Percentiles rank a stretch among this genome's conserved stretches.
These are phyloP conservation scores for Eucalyptus fibrosa DNA, from an alignment of 345 rosid species.

Conservation along the genomic window DNA sequence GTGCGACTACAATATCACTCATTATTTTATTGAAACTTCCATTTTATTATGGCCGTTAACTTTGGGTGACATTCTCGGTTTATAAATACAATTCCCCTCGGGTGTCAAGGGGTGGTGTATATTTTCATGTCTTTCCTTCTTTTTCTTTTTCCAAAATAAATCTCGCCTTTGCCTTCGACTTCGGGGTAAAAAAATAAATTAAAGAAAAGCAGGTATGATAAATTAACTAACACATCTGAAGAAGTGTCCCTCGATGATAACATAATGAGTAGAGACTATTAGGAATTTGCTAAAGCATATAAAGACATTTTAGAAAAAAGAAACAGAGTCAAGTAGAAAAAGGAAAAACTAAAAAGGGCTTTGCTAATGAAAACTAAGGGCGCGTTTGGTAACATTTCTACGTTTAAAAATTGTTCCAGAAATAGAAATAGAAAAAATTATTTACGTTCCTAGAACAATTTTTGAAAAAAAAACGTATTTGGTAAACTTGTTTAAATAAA, in stretches of 20 bases:
- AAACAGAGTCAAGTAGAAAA: neutral
- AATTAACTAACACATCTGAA: conserved; percentile 34
- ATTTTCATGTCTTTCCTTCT: neutral
- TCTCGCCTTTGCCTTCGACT: neutral
- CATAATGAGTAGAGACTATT: neutral
- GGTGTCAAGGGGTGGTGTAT: too few species aligned
- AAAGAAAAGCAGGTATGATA: neutral
- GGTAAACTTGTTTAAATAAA: too few species aligned
- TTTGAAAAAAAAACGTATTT: too few species aligned
- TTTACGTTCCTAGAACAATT: too few species aligned
- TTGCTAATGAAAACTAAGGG: neutral
- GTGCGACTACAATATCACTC: neutral
- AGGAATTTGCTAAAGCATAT: neutral
- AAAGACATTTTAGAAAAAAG: neutral
- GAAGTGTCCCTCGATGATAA: neutral
- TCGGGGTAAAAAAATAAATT: neutral
- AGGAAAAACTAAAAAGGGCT: neutral
- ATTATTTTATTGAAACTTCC: neutral
- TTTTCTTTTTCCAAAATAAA: too few species aligned
- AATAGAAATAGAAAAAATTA: too few species aligned
- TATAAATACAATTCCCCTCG: too few species aligned
- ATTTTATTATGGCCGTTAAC: neutral
- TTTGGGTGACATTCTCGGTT: too few species aligned
- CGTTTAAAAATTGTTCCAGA: too few species aligned
- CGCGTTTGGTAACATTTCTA: too few species aligned